Conservation (phyloP, 495 filamentous ascomycete genomes). For the Aspergillus bridgeri region DNA sequence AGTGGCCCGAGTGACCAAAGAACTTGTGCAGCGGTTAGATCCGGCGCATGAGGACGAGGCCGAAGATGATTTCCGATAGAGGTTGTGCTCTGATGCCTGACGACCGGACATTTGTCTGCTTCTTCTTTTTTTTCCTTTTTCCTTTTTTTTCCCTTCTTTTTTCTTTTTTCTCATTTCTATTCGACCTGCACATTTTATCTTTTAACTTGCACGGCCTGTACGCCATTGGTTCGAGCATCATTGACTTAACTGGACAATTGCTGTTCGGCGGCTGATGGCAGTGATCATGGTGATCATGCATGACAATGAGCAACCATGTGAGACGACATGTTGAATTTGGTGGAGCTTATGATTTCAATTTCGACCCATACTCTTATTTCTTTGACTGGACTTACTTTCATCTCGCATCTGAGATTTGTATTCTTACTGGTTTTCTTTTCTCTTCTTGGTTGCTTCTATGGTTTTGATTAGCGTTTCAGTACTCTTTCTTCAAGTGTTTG, state of each 20-base stretch:
- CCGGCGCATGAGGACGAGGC: constrained; percentile 29
- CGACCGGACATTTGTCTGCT: constrained; percentile 6
- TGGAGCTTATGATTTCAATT: constrained; percentile 27
- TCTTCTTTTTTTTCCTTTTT: constrained; percentile 12
- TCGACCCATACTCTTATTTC: constrained; percentile 12
- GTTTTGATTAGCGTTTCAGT: neutral
- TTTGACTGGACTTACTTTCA: constrained; percentile 10
- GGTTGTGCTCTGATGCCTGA: neutral
- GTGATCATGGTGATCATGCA: constrained; percentile 38
- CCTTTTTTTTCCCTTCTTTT: constrained; percentile 7
- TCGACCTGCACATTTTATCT: neutral
- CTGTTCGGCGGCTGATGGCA: constrained; percentile 8
- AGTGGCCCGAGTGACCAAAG: constrained; percentile 79
- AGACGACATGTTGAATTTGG: constrained; percentile 38
- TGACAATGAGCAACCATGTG: constrained; percentile 43
- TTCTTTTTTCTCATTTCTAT: neutral
- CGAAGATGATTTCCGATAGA: constrained; percentile 43
- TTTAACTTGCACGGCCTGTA: neutral
- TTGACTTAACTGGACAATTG: constrained; percentile 10
- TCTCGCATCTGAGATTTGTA: neutral
- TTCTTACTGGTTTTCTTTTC: neutral
- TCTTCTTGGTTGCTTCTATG: neutral
- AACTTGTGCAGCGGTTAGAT: constrained; percentile 54
- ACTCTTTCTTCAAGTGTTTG: neutral
- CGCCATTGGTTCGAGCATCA: constrained; percentile 3